Percentiles rank a stretch among this genome's conserved stretches.
These are phyloP conservation scores for Trifolium fragiferum DNA, from an alignment of 306 rosid genomes.

Conservation along the genomic window DNA sequence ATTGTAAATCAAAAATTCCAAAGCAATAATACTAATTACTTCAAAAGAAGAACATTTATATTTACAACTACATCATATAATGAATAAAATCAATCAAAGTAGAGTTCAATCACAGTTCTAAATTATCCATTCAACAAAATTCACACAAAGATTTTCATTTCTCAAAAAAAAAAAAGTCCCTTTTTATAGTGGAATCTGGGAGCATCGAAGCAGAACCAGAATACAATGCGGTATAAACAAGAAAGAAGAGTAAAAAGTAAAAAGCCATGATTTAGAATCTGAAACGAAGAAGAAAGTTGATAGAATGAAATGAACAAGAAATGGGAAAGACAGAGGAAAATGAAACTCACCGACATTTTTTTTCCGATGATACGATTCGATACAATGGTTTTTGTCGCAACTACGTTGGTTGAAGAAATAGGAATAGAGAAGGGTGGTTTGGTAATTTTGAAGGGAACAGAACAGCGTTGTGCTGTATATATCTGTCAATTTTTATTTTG, in stretches of 20 bases:
- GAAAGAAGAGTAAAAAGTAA: not conserved
- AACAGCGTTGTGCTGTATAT: constrained; percentile 1
- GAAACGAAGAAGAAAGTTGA: constrained; percentile 6
- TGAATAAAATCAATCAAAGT: not conserved
- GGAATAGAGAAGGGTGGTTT: not conserved
- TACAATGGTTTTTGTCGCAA: constrained; percentile 20
- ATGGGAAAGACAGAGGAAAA: constrained; percentile 12
- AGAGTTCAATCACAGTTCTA: constrained; percentile 10
- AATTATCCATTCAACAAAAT: constrained; percentile 16
- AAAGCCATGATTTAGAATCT: constrained; percentile 21
- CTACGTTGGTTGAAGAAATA: not conserved
- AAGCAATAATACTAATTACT: not conserved
- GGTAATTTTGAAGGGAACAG: not conserved
- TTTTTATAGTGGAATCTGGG: not conserved
- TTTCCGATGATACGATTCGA: constrained; percentile 16
- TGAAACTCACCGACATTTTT: constrained; percentile 53
- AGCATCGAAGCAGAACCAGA: constrained; percentile 22
- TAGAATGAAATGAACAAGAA: constrained; percentile 5
- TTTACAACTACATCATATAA: constrained; percentile 14
- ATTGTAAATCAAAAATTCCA: constrained; percentile 18
- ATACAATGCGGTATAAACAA: not conserved
- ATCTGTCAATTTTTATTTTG: constrained; percentile 1
- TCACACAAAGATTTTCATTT: not conserved
- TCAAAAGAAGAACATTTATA: not conserved
- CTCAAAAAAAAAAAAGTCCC: not conserved